Conservation (phyloP, 2,329 filamentous ascomycete genomes). For the Fusarium pseudoanthophilum region DNA sequence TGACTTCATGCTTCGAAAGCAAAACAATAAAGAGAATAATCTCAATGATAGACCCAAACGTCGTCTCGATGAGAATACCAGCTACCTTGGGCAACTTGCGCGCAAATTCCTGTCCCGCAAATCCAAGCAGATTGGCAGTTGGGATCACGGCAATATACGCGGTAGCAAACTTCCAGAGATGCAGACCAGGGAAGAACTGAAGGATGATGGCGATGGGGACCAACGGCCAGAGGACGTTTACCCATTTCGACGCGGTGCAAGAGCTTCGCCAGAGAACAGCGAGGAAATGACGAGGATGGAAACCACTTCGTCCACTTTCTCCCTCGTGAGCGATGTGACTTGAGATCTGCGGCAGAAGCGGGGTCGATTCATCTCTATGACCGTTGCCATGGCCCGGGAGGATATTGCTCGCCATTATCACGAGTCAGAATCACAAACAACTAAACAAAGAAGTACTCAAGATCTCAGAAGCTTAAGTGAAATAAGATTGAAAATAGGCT, state of each 20-base stretch:
- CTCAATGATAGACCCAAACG: constrained; percentile 73
- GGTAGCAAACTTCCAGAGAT: constrained; percentile 58
- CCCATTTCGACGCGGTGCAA: constrained; percentile 56
- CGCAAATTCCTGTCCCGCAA: constrained; percentile 66
- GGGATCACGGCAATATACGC: constrained; percentile 62
- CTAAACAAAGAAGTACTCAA: accelerated
- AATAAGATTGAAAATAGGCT: not conserved
- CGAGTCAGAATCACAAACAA: not conserved
- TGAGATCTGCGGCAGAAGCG: constrained; percentile 45
- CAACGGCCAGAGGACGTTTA: constrained; percentile 62
- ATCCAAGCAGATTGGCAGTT: constrained; percentile 60
- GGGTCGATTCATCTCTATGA: constrained; percentile 40
- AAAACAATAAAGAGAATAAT: constrained; percentile 75
- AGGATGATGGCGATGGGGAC: constrained; percentile 58
- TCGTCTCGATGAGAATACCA: constrained; percentile 61
- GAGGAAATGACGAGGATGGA: constrained; percentile 56
- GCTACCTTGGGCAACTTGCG: constrained; percentile 73
- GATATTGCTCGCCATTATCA: constrained; percentile 25
- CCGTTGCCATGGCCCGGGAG: constrained; percentile 18
- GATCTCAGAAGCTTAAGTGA: accelerated
- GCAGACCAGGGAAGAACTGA: constrained; percentile 49
- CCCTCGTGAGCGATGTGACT: constrained; percentile 49
- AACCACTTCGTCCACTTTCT: constrained; percentile 57
- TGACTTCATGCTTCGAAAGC: constrained; percentile 52
- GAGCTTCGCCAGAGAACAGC: constrained; percentile 56